Conservation (phyloP, 1,284 basidiomycete genomes). For the Lentinus polychrous region DNA sequence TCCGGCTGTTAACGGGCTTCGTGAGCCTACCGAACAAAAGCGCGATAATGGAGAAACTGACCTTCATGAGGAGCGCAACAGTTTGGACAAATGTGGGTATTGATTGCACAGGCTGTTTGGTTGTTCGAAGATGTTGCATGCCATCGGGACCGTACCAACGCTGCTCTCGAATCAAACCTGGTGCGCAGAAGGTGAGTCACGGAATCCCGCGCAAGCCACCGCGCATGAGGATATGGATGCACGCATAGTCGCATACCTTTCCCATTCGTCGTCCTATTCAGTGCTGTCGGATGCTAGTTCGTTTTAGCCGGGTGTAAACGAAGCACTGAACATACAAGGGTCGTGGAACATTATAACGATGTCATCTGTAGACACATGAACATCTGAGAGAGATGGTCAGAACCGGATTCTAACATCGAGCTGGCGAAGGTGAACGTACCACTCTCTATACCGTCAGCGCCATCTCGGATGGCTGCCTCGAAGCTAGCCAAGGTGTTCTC, state of each 20-base stretch:
- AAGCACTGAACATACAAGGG: conserved; percentile 49
- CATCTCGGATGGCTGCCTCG: conserved; percentile 87
- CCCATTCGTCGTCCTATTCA: conserved; percentile 65
- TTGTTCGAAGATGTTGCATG: conserved; percentile 80
- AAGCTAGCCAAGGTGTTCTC: conserved; percentile 94
- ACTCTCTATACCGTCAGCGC: conserved; percentile 93
- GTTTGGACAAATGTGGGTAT: conserved; percentile 89
- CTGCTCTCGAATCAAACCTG: conserved; percentile 63
- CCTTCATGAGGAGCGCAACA: conserved; percentile 74
- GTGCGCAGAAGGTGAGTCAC: neutral
- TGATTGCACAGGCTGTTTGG: conserved; percentile 74
- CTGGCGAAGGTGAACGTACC: conserved; percentile 43
- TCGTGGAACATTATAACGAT: conserved; percentile 97
- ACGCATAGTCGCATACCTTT: conserved; percentile 36
- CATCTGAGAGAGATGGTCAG: conserved; percentile 72
- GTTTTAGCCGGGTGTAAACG: neutral
- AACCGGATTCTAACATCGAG: no score
- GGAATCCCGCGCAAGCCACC: neutral
- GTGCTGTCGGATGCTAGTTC: conserved; percentile 30
- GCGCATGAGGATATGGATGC: neutral
- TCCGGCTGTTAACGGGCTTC: conserved; percentile 50
- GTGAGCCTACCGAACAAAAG: neutral
- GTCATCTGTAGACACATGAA: conserved; percentile 89
- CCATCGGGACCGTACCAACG: conserved; percentile 69
- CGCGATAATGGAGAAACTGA: conserved; percentile 23